Base-by-base conservation (phyloP, 1,139 yeast species). In the Meyerozyma sp. region DNA sequence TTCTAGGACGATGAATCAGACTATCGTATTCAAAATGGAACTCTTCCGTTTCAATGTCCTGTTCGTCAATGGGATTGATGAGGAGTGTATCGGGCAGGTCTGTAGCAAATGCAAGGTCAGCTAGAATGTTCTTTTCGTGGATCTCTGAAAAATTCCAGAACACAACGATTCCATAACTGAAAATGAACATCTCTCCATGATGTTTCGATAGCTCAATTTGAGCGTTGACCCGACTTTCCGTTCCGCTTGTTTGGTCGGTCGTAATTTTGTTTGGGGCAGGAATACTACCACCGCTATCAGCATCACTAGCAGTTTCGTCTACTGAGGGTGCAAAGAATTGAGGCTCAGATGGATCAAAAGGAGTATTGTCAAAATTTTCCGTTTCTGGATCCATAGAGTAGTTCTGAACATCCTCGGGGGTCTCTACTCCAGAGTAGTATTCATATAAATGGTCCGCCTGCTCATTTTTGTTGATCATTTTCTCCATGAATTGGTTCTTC, bases 71-170 rank as follows among this genome's bases (percentile, higher is more conserved):
- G 0, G 96, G 95, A 42, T 89, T 77, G 4, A 85, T 70, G 30
- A 87, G 77, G 32, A 91, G 66, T 1, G 79, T 70, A 18, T 58
- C 61, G 43, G 70, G 57, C 40, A 60, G 63, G 41, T 65, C 73
- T 39, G 77, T 68, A 2, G 93, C 91, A 68, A 91, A 89, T 14
- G 93, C 86, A 51, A 93, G 72, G 59, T 93, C 98, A 0, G 98
- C 98, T 46, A 93, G 73, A 13, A 93, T 81, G 55, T 91, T 93
- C 67, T 91, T 90, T 58, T 93, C 98, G 57, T 93, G 97, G 9
- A 80, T 73, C 58, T 90, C 97, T 2, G 94, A 83, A 54, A 93
- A 90, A 59, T 93, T 93, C 98, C 98, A 93, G 58, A 93, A 91
- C 13, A 93, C 98, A 16, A 93, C 89, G 20, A 93, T 95, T 13